A percentile compares a stretch with the other conserved stretches of the same genome.
Evolutionary conservation across 2,329 filamentous ascomycete genomes (phyloP).

Genomic region (Bipolaris cookei): DNA sequence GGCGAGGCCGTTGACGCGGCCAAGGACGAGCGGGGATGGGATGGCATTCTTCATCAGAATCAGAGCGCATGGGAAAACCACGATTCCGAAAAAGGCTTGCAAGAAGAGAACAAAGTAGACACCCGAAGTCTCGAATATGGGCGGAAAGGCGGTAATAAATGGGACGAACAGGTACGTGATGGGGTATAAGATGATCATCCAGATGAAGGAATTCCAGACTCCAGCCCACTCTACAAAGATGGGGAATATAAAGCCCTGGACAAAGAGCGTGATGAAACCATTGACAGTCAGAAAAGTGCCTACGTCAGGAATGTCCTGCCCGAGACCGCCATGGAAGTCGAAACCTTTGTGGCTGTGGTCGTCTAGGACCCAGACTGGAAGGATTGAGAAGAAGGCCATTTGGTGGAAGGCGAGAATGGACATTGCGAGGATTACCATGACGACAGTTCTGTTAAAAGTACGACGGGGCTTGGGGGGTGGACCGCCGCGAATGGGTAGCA

Average conservation of each 20-base stretch:
- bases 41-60: constrained; percentile 78
- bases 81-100: constrained; percentile 71
- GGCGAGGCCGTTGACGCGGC: constrained; percentile 74
- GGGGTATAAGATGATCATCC: constrained; percentile 70
- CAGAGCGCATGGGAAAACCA: constrained; percentile 71
- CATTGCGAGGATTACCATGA: constrained; percentile 79
- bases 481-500: constrained; percentile 29
- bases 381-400: constrained; percentile 89
- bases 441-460: constrained; percentile 68
- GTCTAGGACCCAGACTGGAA: constrained; percentile 93
- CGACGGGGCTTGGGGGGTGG: constrained; percentile 24
- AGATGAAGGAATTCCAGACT: constrained; percentile 70
- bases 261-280: constrained; percentile 73
- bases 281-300: constrained; percentile 72
- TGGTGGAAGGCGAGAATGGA: constrained; percentile 87
- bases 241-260: constrained; percentile 76
- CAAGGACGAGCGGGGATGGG: constrained; percentile 66
- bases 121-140: constrained; percentile 60
- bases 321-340: constrained; percentile 65
- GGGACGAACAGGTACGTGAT: constrained; percentile 72
- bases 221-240: constrained; percentile 67
- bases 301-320: constrained; percentile 68
- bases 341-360: constrained; percentile 52
- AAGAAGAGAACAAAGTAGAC: constrained; percentile 69
- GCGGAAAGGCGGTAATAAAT: constrained; percentile 66